These are phyloP conservation scores for Podosphaera aphanis DNA, from an alignment of 2,329 filamentous ascomycete genomes.

Conservation along the genomic window DNA sequence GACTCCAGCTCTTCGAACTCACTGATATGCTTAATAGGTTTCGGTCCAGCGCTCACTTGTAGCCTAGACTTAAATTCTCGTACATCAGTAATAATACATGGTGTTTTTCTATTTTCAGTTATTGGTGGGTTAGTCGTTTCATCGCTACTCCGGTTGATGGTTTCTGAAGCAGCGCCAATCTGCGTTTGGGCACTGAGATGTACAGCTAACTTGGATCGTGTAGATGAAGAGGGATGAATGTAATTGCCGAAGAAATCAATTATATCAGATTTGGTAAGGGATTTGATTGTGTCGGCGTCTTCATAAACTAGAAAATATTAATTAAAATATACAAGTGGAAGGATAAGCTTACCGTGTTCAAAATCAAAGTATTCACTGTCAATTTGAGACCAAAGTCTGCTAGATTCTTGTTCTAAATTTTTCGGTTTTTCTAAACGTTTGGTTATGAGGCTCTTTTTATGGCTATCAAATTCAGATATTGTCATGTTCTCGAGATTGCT, in stretches of 20 bases:
- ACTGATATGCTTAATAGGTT: slow-evolving; percentile 48
- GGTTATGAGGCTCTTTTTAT: slow-evolving; percentile 74
- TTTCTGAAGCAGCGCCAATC: slow-evolving; percentile 3
- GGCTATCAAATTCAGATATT: slow-evolving; percentile 63
- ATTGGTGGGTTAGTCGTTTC: slow-evolving; percentile 4
- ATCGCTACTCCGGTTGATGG: neutral
- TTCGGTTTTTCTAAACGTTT: slow-evolving; percentile 78
- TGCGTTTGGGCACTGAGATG: slow-evolving; percentile 54
- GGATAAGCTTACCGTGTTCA: slow-evolving; percentile 41
- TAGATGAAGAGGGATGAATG: slow-evolving; percentile 49
- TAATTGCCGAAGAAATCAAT: slow-evolving; percentile 53
- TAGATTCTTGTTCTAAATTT: slow-evolving; percentile 69
- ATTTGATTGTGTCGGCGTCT: slow-evolving; percentile 53
- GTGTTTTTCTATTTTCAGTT: slow-evolving; percentile 23
- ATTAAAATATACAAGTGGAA: neutral
- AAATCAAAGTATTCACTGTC: slow-evolving; percentile 77
- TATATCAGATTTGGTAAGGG: slow-evolving; percentile 58
- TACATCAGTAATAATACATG: slow-evolving; percentile 52
- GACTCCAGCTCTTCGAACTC: slow-evolving; percentile 70
- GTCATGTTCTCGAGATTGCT: slow-evolving; percentile 50
- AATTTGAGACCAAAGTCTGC: slow-evolving; percentile 67
- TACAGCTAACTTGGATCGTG: slow-evolving; percentile 61
- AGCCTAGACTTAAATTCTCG: slow-evolving; percentile 58
- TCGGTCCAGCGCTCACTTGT: slow-evolving; percentile 46
- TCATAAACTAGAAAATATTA: slow-evolving; percentile 17